These are phyloP conservation scores for Mortierella polycephala DNA, from an alignment of 371 early-diverging fungal genomes.

Conservation along the genomic window DNA sequence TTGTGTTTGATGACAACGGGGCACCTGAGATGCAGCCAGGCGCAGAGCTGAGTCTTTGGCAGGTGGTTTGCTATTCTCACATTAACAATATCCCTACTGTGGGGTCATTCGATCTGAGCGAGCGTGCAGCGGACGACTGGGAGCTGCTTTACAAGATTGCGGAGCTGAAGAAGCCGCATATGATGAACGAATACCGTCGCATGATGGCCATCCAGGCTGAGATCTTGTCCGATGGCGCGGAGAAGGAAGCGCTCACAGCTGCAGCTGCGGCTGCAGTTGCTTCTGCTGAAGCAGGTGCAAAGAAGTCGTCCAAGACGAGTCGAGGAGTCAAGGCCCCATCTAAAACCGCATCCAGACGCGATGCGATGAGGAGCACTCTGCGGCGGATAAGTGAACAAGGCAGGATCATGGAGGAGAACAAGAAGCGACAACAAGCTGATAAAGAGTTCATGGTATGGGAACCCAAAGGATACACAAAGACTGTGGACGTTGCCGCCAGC, in stretches of 20 bases:
- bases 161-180: constrained; percentile 46
- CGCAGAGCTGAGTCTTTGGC: constrained; percentile 49
- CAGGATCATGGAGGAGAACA: constrained; percentile 33
- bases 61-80: constrained; percentile 50
- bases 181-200: constrained; percentile 50
- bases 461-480: constrained; percentile 49
- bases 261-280: constrained; percentile 15
- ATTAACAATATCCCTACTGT: constrained; percentile 32
- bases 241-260: constrained; percentile 23
- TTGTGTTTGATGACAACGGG: constrained; percentile 37
- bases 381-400: constrained; percentile 48
- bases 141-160: constrained; percentile 50
- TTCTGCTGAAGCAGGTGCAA: neutral
- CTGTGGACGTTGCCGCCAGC: neutral
- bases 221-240: constrained; percentile 27
- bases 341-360: constrained; percentile 19
- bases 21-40: constrained; percentile 48
- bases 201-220: constrained; percentile 51
- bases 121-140: constrained; percentile 41
- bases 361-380: constrained; percentile 29
- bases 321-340: neutral
- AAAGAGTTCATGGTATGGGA: constrained; percentile 46
- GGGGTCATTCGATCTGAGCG: constrained; percentile 47
- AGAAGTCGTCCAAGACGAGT: neutral
- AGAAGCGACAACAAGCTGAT: constrained; percentile 34